phyloP scores from a whole-genome alignment of 2,329 filamentous ascomycete species.

The Colletotrichum chlorophyti region DNA sequence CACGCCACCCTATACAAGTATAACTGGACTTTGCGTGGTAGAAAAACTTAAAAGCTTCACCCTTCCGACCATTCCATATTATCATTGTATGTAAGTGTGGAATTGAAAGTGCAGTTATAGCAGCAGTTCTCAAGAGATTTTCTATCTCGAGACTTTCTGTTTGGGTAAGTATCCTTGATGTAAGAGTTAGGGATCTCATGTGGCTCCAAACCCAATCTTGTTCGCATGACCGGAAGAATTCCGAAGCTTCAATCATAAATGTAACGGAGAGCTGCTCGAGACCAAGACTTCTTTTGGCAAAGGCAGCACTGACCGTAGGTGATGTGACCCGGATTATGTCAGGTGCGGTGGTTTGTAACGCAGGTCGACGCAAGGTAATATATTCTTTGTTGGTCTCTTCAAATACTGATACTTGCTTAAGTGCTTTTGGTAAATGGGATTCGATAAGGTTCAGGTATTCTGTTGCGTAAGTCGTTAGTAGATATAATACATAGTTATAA shows the following conservation, averaged over 20 bases:
- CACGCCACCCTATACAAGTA: not conserved
- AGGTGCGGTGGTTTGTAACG: too few species aligned
- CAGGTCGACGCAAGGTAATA: not conserved
- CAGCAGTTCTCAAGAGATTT: slow-evolving; percentile 34
- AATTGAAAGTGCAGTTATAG: slow-evolving; percentile 34
- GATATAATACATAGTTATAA: not conserved
- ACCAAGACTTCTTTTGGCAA: slow-evolving; percentile 36
- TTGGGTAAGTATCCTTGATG: slow-evolving; percentile 35
- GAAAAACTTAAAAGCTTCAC: slow-evolving; percentile 40
- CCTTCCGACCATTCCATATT: slow-evolving; percentile 40
- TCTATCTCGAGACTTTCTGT: slow-evolving; percentile 30
- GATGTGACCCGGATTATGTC: not conserved
- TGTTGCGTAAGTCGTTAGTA: not conserved
- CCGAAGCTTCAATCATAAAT: slow-evolving; percentile 36
- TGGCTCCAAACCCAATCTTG: slow-evolving; percentile 34
- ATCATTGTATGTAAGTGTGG: slow-evolving; percentile 38
- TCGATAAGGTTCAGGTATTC: slow-evolving; percentile 18
- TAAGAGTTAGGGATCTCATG: slow-evolving; percentile 41
- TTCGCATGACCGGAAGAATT: slow-evolving; percentile 36
- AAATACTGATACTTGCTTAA: slow-evolving; percentile 36
- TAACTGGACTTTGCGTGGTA: slow-evolving; percentile 28
- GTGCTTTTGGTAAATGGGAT: slow-evolving; percentile 31
- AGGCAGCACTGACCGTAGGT: slow-evolving; percentile 22
- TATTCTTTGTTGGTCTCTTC: slow-evolving; percentile 35
- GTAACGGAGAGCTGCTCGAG: slow-evolving; percentile 39